Percentiles rank a stretch among this genome's conserved stretches.
These are phyloP conservation scores for Mariannaea elegans DNA, from an alignment of 2,329 filamentous ascomycete species.

Conservation along the genomic window DNA sequence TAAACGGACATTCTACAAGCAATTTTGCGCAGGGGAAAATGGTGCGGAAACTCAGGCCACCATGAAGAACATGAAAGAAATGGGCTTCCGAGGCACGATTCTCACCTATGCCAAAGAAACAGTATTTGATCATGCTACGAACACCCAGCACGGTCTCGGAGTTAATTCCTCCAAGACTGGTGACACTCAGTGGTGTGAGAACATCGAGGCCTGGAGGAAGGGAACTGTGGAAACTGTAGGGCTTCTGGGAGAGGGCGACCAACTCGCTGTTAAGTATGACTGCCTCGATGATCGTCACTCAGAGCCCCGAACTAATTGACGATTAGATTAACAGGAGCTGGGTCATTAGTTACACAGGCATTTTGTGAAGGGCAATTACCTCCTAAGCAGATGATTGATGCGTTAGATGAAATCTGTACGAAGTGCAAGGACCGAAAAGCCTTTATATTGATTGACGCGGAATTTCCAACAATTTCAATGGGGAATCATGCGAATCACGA, in stretches of 20 bases:
- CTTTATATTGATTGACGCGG: constrained; percentile 56
- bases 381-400: constrained; percentile 53
- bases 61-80: constrained; percentile 52
- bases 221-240: constrained; percentile 45
- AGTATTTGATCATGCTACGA: constrained; percentile 50
- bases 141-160: constrained; percentile 31
- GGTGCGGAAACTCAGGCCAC: constrained; percentile 55
- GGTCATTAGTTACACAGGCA: constrained; percentile 49
- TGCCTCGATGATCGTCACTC: too few species aligned
- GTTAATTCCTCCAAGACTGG: constrained; percentile 50
- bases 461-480: constrained; percentile 55
- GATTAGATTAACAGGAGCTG: constrained; percentile 53
- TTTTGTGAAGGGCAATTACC: constrained; percentile 46
- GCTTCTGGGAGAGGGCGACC: constrained; percentile 46
- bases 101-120: constrained; percentile 61
- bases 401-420: constrained; percentile 51
- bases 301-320: not conserved
- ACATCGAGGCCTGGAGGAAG: constrained; percentile 49
- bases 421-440: constrained; percentile 50
- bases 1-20: constrained; percentile 61
- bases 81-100: constrained; percentile 65
- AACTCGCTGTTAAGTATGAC: constrained; percentile 50
- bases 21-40: constrained; percentile 65
- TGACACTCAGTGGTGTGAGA: constrained; percentile 47
- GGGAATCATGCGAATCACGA: constrained; percentile 46